phyloP scores from a whole-genome alignment of 2,329 filamentous ascomycete genomes.

The Paecilomyces variotii region DNA sequence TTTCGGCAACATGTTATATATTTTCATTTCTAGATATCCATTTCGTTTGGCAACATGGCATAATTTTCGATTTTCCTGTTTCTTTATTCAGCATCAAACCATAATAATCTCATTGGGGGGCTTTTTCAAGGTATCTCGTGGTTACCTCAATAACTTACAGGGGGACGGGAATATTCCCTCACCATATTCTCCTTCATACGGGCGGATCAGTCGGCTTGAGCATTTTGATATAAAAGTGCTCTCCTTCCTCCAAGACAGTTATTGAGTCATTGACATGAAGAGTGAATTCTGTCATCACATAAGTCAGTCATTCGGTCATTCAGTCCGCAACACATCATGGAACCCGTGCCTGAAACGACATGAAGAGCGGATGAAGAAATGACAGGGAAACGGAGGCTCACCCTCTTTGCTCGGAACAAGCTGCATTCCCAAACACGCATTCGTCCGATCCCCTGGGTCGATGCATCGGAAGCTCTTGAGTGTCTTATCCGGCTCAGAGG shows the following conservation, averaged over 20 bases:
- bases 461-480: conserved; percentile 44
- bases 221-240: conserved; percentile 38
- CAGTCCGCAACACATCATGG: background rate
- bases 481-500: conserved; percentile 40
- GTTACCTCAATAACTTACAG: background rate
- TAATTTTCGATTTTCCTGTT: background rate
- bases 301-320: background rate
- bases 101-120: no score
- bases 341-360: background rate
- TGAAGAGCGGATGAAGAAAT: background rate
- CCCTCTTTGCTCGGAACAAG: conserved; percentile 28
- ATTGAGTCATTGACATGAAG: conserved; percentile 33
- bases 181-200: background rate
- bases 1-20: background rate
- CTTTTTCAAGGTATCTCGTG: no score
- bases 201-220: conserved; percentile 21
- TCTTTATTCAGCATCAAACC: background rate
- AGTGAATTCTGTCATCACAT: conserved; percentile 19
- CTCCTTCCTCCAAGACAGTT: conserved; percentile 33
- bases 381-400: conserved; percentile 8
- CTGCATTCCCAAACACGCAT: conserved; percentile 48
- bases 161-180: background rate
- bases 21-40: background rate
- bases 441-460: conserved; percentile 41
- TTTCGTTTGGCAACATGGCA: background rate